These are phyloP conservation scores for Xylaria acuta DNA, from an alignment of 495 filamentous ascomycete species.

Conservation along the genomic window DNA sequence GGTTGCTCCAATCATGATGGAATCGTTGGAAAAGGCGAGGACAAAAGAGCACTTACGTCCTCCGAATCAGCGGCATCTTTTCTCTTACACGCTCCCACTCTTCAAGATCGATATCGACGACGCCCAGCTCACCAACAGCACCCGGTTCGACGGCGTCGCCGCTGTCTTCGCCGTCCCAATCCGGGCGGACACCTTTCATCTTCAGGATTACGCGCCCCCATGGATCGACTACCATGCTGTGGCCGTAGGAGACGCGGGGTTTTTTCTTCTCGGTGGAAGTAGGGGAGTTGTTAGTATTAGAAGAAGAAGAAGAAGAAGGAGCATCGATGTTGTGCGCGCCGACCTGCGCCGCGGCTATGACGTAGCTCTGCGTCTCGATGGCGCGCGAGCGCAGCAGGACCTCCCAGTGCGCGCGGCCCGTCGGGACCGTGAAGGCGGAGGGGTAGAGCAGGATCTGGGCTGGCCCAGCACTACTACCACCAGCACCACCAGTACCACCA, in stretches of 20 bases:
- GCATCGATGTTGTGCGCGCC: slow-evolving; percentile 71
- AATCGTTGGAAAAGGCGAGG: background rate
- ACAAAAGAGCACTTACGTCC: slow-evolving; percentile 47
- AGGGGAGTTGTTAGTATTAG: no score
- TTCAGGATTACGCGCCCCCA: slow-evolving; percentile 81
- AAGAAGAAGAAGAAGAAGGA: slow-evolving; percentile 39
- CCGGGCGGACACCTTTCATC: slow-evolving; percentile 59
- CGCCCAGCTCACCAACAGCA: slow-evolving; percentile 51
- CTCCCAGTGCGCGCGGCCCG: slow-evolving; percentile 87
- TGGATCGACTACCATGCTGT: slow-evolving; percentile 85
- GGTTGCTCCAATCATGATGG: background rate
- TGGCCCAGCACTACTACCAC: no score
- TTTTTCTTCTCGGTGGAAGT: background rate
- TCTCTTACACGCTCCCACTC: slow-evolving; percentile 56
- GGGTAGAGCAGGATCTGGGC: slow-evolving; percentile 87
- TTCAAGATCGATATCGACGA: slow-evolving; percentile 55
- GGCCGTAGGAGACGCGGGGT: slow-evolving; percentile 78
- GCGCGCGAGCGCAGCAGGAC: slow-evolving; percentile 77
- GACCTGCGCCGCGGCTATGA: slow-evolving; percentile 87
- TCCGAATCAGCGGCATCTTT: slow-evolving; percentile 69
- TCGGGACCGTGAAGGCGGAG: slow-evolving; percentile 88
- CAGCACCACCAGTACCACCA: no score
- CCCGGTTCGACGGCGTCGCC: slow-evolving; percentile 45
- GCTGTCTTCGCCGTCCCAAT: slow-evolving; percentile 47
- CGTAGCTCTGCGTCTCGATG: slow-evolving; percentile 87